These are phyloP conservation scores for Puya raimondii DNA, from an alignment of 176 grass and related monocot genomes.

Conservation along the genomic window DNA sequence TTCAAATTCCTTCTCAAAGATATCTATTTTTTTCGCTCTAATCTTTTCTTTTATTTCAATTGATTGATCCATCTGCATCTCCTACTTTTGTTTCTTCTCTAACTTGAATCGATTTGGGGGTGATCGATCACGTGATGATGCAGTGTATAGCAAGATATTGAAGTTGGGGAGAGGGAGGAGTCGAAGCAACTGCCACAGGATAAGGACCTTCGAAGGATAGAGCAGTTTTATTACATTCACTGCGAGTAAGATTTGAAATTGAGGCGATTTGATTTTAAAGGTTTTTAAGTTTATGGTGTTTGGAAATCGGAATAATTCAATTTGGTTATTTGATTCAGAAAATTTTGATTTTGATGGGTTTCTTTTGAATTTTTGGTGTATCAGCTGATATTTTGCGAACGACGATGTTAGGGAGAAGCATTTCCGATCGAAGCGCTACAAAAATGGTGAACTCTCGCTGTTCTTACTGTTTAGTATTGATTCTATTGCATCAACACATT, in stretches of 20 bases:
- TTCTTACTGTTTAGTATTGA: not conserved
- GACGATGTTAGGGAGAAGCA: constrained; percentile 60
- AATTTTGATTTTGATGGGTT: constrained; percentile 5
- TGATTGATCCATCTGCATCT: not conserved
- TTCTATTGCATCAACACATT: not conserved
- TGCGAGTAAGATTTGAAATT: constrained; percentile 52
- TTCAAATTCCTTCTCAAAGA: constrained; percentile 82
- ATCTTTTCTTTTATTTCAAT: not conserved
- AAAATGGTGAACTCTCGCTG: constrained; percentile 51
- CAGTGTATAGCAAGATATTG: constrained; percentile 63
- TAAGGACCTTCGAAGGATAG: constrained; percentile 80
- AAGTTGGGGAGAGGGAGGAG: constrained; percentile 53
- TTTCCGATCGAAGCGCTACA: constrained; percentile 80
- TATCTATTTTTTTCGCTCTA: constrained; percentile 15
- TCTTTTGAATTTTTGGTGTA: constrained; percentile 7
- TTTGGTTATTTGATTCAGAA: not conserved
- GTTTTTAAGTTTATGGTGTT: not conserved
- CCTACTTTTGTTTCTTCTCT: not conserved
- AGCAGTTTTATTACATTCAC: constrained; percentile 87
- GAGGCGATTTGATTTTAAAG: not conserved
- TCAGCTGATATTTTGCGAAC: constrained; percentile 76
- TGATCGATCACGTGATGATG: constrained; percentile 41
- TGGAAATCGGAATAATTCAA: not conserved
- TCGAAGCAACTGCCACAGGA: constrained; percentile 47
- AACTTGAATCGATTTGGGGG: constrained; percentile 2